Conservation (phyloP, 2,329 filamentous ascomycete genomes). For the Aureobasidium zeae region DNA sequence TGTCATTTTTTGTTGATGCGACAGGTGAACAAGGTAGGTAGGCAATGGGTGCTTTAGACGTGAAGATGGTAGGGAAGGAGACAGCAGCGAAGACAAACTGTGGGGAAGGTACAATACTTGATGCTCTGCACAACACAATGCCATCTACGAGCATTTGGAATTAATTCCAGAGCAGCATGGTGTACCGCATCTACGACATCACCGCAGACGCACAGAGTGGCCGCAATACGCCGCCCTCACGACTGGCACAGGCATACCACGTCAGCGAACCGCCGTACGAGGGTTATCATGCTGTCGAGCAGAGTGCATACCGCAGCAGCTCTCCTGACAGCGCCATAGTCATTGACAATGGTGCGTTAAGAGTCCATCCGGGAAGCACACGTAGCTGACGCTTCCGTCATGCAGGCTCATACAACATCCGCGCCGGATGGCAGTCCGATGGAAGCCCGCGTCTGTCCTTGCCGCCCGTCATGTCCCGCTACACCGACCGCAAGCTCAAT, state of each 20-base stretch:
- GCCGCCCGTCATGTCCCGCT: slow-evolving; percentile 87
- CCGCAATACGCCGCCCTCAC: slow-evolving; percentile 40
- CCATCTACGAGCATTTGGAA: too few relatives aligned
- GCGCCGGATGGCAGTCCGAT: slow-evolving; percentile 95
- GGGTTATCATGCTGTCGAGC: slow-evolving; percentile 48
- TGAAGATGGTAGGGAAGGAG: too few relatives aligned
- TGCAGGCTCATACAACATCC: slow-evolving; percentile 74
- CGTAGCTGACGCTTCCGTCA: neutral
- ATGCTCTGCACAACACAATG: too few relatives aligned
- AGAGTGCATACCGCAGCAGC: slow-evolving; percentile 64
- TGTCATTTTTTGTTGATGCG: too few relatives aligned
- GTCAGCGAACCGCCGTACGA: slow-evolving; percentile 53
- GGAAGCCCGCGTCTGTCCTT: slow-evolving; percentile 67
- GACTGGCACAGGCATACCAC: slow-evolving; percentile 38
- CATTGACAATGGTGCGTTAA: slow-evolving; percentile 79
- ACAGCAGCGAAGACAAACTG: too few relatives aligned
- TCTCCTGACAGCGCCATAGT: slow-evolving; percentile 64
- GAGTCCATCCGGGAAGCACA: slow-evolving; percentile 8
- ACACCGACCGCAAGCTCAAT: slow-evolving; percentile 85
- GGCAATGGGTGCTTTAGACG: too few relatives aligned
- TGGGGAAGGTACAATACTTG: neutral
- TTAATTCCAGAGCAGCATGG: slow-evolving; percentile 25
- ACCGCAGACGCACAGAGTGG: neutral
- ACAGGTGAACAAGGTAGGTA: too few relatives aligned
- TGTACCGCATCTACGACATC: slow-evolving; percentile 29